phyloP scores from a whole-genome alignment of 257 asterid genomes.

The Fraxinus excelsior region DNA sequence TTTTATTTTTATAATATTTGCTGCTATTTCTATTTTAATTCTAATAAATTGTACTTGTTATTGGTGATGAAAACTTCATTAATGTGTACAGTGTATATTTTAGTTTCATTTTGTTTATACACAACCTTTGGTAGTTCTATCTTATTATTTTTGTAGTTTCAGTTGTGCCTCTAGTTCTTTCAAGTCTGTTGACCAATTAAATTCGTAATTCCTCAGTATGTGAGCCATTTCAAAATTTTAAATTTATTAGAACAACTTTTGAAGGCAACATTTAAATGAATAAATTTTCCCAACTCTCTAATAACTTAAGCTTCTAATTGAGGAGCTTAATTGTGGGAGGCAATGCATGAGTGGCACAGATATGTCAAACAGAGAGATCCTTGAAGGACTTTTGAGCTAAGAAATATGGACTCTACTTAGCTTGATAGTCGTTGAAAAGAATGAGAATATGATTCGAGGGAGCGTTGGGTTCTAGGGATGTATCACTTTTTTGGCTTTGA shows the following conservation, averaged over 20 bases:
- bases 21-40: neutral
- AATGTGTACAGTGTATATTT: neutral
- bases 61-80: neutral
- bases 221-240: too few relatives aligned
- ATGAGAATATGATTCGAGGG: neutral
- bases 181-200: neutral
- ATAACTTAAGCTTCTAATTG: too few relatives aligned
- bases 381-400: neutral
- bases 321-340: neutral
- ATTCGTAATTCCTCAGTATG: neutral
- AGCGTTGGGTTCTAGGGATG: neutral
- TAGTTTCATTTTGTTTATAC: neutral
- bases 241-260: too few relatives aligned
- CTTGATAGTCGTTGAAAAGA: neutral
- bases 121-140: neutral
- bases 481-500: neutral
- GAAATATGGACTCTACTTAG: neutral
- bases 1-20: neutral
- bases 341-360: neutral
- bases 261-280: too few relatives aligned
- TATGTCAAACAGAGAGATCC: neutral
- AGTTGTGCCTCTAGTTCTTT: neutral
- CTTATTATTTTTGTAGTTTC: neutral
- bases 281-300: too few relatives aligned
- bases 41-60: neutral